Conservation (phyloP, 108 stramenopile species). For the Mediolabrus comicus region DNA sequence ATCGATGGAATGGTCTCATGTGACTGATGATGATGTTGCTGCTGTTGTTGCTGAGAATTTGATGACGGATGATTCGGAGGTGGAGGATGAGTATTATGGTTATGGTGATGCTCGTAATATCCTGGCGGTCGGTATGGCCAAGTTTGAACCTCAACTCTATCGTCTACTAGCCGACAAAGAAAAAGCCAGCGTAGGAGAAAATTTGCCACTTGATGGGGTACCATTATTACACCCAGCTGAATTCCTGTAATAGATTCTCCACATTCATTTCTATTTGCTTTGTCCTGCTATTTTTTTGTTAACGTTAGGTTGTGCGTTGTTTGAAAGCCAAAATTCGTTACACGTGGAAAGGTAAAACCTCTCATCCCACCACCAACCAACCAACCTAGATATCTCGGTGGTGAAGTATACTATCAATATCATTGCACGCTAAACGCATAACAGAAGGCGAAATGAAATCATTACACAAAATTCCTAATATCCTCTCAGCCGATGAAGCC, state of each 20-base stretch:
- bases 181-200: conserved; percentile 87
- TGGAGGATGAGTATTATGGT: background rate
- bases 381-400: no score
- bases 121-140: conserved; percentile 65
- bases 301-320: no score
- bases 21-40: conserved; percentile 19
- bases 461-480: conserved; percentile 18
- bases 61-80: background rate
- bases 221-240: no score
- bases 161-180: conserved; percentile 68
- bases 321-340: no score
- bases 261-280: no score
- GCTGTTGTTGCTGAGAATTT: conserved; percentile 17
- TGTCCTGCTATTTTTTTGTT: no score
- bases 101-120: conserved; percentile 16
- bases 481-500: conserved; percentile 23
- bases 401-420: no score
- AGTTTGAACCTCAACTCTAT: conserved; percentile 75
- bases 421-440: no score
- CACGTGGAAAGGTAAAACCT: no score
- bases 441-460: background rate
- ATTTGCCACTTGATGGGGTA: conserved; percentile 67
- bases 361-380: no score
- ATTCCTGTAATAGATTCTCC: no score
- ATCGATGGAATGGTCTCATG: conserved; percentile 5